Evolutionary conservation across 106 monocot genomes (phyloP), one percentile per base, ranked within the genome.

Genomic region (Acorus gramineus): DNA sequence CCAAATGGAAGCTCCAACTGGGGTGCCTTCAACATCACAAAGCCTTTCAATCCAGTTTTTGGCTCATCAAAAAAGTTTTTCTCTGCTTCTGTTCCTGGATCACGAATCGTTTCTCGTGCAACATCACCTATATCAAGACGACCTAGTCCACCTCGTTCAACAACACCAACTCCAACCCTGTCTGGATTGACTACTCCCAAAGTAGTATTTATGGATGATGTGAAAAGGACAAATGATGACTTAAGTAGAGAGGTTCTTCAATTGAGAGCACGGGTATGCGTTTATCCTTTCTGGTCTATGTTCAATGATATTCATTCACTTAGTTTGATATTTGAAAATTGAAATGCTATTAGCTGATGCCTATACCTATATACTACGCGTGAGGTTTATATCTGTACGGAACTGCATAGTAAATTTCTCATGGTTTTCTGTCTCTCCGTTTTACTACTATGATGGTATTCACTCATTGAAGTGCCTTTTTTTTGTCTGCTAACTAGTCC

Each of bases 41-140:
- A 84, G 73, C 82, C 95, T 45, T 84, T 90, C 56, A 89, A 94
- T 72, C 94, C 94, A 56, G 90, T 89, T 52, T 94, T 90, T 78
- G 90, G 90, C 28, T 69, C 95, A 58, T 90, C 95, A 42, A 95
- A 79, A 52, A 95, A 95, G 64, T 87, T 90, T 57, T 90, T 95
- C 55, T 95, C 95, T 4, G 90, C 87, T 44, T 90, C 95, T 69
- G 95, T 95, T 72, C 95, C 95, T 75, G 90, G 90, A 66, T 95
- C 94, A 71, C 79, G 90, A 74, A 90, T 90, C 59, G 95, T 82
- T 65, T 95, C 95, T 50, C 84, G 90, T 77, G 90, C 95, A 60
- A 87, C 95, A 55, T 90, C 90, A 57, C 95, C 90, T 12, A 69
- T 80, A 57, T 84, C 95, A 63, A 81, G 87, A 82, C 77, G 80